These are phyloP conservation scores for Blastomyces emzantsi DNA, from an alignment of 2,329 filamentous ascomycete genomes.

Conservation along the genomic window DNA sequence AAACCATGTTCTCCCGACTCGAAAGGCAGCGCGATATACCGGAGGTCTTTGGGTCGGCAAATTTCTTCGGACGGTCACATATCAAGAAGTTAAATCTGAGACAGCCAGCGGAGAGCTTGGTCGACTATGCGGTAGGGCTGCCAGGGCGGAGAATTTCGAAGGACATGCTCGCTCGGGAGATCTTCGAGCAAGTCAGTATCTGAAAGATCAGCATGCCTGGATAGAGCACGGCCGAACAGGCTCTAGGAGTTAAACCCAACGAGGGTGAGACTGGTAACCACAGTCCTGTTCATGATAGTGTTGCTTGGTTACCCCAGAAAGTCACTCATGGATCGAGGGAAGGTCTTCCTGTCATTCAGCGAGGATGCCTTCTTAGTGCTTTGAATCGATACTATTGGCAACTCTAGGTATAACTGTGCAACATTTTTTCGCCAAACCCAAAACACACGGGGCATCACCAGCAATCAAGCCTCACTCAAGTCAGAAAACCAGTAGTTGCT, in stretches of 20 bases:
- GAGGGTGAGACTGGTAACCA: neutral
- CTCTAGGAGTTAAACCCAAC: neutral
- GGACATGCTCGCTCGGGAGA: constrained; percentile 47
- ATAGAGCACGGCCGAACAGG: constrained; percentile 24
- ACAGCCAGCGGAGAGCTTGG: constrained; percentile 43
- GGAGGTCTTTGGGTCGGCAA: constrained; percentile 50
- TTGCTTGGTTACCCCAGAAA: neutral
- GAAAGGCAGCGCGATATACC: constrained; percentile 41
- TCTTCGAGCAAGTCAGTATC: constrained; percentile 37
- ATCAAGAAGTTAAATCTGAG: constrained; percentile 41
- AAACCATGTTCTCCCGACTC: constrained; percentile 47
- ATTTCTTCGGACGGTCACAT: constrained; percentile 45
- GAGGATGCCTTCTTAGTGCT: neutral
- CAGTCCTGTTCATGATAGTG: neutral
- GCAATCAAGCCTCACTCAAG: neutral
- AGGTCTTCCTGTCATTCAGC: neutral
- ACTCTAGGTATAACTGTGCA: neutral
- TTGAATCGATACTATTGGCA: neutral
- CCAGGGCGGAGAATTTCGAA: constrained; percentile 45
- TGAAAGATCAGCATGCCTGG: constrained; percentile 39
- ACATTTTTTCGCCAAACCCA: neutral
- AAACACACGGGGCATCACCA: neutral
- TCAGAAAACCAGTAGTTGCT: too few relatives aligned
- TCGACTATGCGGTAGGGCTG: constrained; percentile 41
- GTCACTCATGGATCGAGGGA: neutral